Evolutionary conservation across 2,329 filamentous ascomycete species (phyloP), one percentile per base, ranked within the genome.

Genomic region (Cladosporium velox): DNA sequence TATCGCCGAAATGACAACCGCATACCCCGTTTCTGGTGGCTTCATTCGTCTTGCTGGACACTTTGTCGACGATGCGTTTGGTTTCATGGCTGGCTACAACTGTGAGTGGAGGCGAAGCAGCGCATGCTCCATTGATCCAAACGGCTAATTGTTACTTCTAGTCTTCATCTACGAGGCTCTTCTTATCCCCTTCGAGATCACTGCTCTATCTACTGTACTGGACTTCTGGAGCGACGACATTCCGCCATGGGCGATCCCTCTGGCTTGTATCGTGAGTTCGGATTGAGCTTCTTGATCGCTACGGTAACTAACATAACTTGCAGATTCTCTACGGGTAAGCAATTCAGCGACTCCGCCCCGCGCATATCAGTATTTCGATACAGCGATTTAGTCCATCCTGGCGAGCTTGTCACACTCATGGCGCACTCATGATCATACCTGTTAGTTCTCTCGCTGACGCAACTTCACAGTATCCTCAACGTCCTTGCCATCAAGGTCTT

Each of bases 31-130:
- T 55, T 84, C 82, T 38, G 87, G 87, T 68, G 85, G 85, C 1
- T 90, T 89, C 73, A 84, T 90, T 69, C 86, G 88, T 67, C 82
- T 89, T 71, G 87, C 87, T 4, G 87, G 87, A 32, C 81, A 87
- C 70, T 90, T 86, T 85, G 86, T 87, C 11, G 88, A 90, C 74
- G 87, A 89, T 18, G 82, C 87, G 11, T 79, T 87, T 24, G 87
- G 87, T 34, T 89, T 90, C 72, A 78, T 79, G 65, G 79, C 77
- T 49, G 83, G 82, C 26, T 82, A 80, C 80, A 84, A 62, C 47
- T 62, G 55, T 58, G 21, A n/a, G 55, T 58, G 11, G 10, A 38
- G 10, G 32, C 2, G 7, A 14, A 8, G 30, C 2, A 2, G 30
- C 30, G 30, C 30, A 30, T 26, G 32, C 8, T 8, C 12, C 15